Evolutionary conservation across 1,284 basidiomycete species (phyloP).

Genomic region (Papiliotrema fonsecae): DNA sequence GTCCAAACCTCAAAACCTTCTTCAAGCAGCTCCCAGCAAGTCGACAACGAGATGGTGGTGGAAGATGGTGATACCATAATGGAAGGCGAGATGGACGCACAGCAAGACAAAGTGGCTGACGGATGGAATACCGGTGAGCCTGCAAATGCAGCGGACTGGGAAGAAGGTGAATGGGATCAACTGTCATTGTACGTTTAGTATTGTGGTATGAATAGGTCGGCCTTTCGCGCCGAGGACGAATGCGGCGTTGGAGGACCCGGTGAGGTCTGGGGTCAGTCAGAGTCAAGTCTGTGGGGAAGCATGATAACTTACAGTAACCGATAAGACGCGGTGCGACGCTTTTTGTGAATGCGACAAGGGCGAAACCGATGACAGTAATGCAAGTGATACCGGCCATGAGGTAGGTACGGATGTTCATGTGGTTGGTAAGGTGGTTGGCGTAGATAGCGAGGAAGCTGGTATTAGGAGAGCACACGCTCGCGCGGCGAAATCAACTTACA

Average conservation of each 20-base stretch:
- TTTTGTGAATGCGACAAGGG: slow-evolving; percentile 22
- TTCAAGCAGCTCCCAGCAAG: too few relatives aligned
- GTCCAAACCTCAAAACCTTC: too few relatives aligned
- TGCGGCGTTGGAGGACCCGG: slow-evolving; percentile 46
- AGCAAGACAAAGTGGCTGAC: too few relatives aligned
- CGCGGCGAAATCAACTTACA: slow-evolving; percentile 9
- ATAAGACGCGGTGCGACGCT: slow-evolving; percentile 15
- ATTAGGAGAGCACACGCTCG: background rate
- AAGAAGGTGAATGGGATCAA: too few relatives aligned
- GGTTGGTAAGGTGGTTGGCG: slow-evolving; percentile 24
- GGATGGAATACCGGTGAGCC: too few relatives aligned
- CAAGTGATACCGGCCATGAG: slow-evolving; percentile 24
- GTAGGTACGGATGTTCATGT: slow-evolving; percentile 23
- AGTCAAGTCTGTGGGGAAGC: too few relatives aligned
- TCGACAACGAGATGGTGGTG: too few relatives aligned
- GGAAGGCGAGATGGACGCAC: too few relatives aligned
- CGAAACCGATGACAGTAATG: slow-evolving; percentile 27
- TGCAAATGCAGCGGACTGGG: too few relatives aligned
- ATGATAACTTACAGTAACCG: slow-evolving; percentile 20
- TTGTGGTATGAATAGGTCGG: too few relatives aligned
- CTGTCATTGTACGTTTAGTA: too few relatives aligned
- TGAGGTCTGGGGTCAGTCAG: slow-evolving; percentile 22
- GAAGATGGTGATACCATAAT: too few relatives aligned
- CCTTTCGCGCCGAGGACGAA: slow-evolving; percentile 49
- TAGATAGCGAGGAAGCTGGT: slow-evolving; percentile 17